Base-by-base conservation (phyloP, 805 yeast species). In the Hanseniaspora osmophila region DNA sequence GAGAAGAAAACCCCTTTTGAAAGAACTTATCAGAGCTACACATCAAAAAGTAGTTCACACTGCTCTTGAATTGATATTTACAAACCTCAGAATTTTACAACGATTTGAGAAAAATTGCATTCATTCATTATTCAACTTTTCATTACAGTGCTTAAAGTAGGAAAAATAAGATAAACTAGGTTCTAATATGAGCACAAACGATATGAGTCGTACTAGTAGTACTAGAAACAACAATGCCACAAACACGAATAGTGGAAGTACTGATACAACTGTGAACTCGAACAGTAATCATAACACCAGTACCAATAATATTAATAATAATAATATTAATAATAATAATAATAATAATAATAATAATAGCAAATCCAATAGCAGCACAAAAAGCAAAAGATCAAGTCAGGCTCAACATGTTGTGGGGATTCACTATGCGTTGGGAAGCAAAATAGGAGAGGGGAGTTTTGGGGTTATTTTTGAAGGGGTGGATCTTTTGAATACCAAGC, bases 371-470 rank as follows among this genome's bases (percentile, higher is more conserved):
- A 33, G 37, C 37, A 33, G 16, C 37, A 15, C 37, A 33, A 33
- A 37, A 15, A 16, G 39, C 15, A 11, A 32, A 32, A n/a, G 35
- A 32, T n/a, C 13, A 32, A 32, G 15, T 32, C 35, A 32, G 15
- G 15, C 13, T 6, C 35, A 32, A 32, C 35, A 32, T 13, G 67
- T 69, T 40, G 96, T 92, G 40, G 98, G 98, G 22, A 78, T 90
- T 49, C 98, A 92, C 69, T 92, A 88, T 66, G 82, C 87, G 54
- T 92, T 92, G 47, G 98, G 97, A 48, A 90, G 88, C 64, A 92
- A 92, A 67, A 88, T 92, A 49, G 98, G 98, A 47, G 97, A 92
- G 65, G 98, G 98, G 40, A 88, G 97, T 3, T 92, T 92, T 63
- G 98, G 98, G 47, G 95, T 92, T 44, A 82, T 92, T 48, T 92